phyloP scores from a whole-genome alignment of 1,139 yeast genomes.

The Geotrichum citri-aurantii region DNA sequence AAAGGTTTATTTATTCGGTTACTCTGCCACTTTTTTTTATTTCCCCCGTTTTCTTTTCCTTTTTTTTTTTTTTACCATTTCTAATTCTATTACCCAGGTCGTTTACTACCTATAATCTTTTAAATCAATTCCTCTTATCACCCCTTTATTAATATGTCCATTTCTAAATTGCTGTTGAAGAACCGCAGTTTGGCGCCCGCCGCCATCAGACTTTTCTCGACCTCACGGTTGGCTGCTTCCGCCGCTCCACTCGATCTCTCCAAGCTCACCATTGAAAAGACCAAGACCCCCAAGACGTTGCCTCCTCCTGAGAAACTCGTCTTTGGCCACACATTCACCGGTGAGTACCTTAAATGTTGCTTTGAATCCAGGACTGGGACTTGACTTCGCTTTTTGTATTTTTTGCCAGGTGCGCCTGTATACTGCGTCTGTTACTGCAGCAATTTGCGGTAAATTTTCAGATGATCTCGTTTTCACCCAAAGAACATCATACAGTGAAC shows the following conservation, averaged over 20 bases:
- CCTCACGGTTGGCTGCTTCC: conserved; percentile 6
- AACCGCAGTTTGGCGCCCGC: neutral
- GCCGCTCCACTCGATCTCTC: conserved; percentile 52
- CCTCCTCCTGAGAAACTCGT: conserved; percentile 70
- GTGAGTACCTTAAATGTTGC: conserved; percentile 7
- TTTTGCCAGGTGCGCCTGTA: neutral
- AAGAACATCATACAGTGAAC: neutral
- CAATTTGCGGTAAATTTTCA: neutral
- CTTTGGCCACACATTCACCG: conserved; percentile 80
- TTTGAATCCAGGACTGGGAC: conserved; percentile 21
- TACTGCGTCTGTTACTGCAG: neutral
- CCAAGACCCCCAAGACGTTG: conserved; percentile 55
- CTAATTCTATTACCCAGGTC: no score
- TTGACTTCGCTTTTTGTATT: no score
- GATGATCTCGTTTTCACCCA: neutral
- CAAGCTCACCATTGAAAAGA: conserved; percentile 54
- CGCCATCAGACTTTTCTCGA: conserved; percentile 4
- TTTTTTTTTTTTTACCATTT: neutral
- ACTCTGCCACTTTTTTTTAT: neutral
- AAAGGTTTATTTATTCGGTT: neutral
- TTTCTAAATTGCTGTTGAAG: neutral
- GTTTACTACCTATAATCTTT: neutral
- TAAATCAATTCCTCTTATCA: neutral
- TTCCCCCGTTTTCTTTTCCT: neutral
- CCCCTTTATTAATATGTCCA: neutral